phyloP scores from a whole-genome alignment of 1,284 basidiomycete species.

The Somion occarium region DNA sequence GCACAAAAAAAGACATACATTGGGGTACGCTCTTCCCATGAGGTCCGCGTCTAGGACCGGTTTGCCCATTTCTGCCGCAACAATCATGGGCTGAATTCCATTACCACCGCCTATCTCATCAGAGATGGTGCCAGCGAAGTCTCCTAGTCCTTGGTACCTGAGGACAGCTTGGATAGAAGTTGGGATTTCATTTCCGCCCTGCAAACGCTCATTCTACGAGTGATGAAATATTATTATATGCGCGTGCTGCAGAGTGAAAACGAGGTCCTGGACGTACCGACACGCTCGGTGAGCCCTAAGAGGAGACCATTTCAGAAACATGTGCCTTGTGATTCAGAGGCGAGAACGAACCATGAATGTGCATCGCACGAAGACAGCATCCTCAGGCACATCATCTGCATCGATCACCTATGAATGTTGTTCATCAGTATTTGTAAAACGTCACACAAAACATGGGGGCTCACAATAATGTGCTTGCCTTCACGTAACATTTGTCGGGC shows the following conservation, averaged over 20 bases:
- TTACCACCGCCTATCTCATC: constrained; percentile 59
- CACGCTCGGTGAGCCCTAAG: constrained; percentile 44
- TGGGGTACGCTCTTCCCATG: constrained; percentile 46
- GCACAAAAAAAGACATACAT: constrained; percentile 18
- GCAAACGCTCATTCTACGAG: constrained; percentile 23
- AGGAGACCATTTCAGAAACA: not conserved
- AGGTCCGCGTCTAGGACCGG: constrained; percentile 37
- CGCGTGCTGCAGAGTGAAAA: not conserved
- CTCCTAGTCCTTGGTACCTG: constrained; percentile 21
- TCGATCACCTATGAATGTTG: constrained; percentile 23
- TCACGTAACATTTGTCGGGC: constrained; percentile 43
- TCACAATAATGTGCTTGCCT: constrained; percentile 39
- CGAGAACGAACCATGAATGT: constrained; percentile 36
- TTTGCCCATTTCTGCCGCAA: constrained; percentile 32
- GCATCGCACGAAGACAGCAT: constrained; percentile 26
- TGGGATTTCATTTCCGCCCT: constrained; percentile 32
- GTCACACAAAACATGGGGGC: not conserved
- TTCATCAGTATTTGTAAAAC: not conserved
- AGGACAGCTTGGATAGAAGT: constrained; percentile 21
- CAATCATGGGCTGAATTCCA: constrained; percentile 48
- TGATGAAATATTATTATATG: not conserved
- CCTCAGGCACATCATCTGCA: constrained; percentile 21
- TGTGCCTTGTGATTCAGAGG: not conserved
- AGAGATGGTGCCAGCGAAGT: constrained; percentile 33
- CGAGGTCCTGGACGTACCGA: constrained; percentile 18